Evolutionary conservation across 768 basidiomycete genomes (phyloP).

Genomic region (Mycena epipterygia): DNA sequence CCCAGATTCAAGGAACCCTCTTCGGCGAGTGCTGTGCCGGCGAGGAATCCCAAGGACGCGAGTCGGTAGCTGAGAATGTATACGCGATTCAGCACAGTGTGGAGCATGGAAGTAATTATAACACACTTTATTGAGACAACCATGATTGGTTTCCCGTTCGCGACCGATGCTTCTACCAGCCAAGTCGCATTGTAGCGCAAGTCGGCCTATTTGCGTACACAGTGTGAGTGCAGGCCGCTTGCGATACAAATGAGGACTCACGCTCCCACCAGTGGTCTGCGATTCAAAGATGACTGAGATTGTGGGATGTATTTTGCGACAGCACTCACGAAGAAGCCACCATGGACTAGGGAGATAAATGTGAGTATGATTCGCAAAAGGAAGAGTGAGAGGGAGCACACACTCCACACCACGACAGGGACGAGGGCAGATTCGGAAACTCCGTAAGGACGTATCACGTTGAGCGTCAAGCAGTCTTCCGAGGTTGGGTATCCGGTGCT

Average conservation of each 20-base stretch:
- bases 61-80: constrained; percentile 36
- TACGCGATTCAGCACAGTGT: background rate
- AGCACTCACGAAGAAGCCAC: constrained; percentile 22
- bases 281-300: background rate
- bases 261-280: constrained; percentile 30
- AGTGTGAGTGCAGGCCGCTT: too few relatives aligned
- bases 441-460: constrained; percentile 47
- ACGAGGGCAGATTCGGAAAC: constrained; percentile 43
- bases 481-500: constrained; percentile 26
- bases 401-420: constrained; percentile 47
- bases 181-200: constrained; percentile 48
- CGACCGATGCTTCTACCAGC: constrained; percentile 29
- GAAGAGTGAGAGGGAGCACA: background rate
- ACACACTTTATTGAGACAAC: constrained; percentile 31
- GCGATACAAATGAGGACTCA: too few relatives aligned
- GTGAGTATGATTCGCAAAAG: too few relatives aligned
- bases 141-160: constrained; percentile 24
- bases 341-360: constrained; percentile 37
- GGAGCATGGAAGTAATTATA: background rate
- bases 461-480: constrained; percentile 49
- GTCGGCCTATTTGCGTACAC: constrained; percentile 44
- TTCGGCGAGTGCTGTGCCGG: constrained; percentile 42
- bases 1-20: constrained; percentile 50
- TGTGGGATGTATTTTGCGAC: background rate
- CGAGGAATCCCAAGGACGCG: constrained; percentile 43